Conservation (phyloP, 495 filamentous ascomycete genomes). For the Xylona heveae region DNA sequence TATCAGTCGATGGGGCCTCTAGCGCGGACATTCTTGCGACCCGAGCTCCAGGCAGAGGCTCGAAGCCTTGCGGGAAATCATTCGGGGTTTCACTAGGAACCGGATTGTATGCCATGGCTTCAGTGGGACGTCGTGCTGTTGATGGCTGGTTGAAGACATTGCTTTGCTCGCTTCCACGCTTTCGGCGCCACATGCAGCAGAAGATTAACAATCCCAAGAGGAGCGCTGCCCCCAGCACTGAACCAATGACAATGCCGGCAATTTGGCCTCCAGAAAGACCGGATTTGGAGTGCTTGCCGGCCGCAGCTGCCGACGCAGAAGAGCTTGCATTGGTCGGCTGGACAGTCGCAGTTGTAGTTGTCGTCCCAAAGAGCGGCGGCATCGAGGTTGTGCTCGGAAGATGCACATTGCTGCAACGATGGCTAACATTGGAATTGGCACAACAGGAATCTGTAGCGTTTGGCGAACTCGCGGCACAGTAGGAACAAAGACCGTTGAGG, state of each 20-base stretch:
- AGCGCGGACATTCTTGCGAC: conserved; percentile 93
- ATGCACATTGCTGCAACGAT: conserved; percentile 46
- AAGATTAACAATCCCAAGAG: conserved; percentile 40
- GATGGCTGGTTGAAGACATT: conserved; percentile 68
- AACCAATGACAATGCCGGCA: conserved; percentile 76
- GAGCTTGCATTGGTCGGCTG: conserved; percentile 21
- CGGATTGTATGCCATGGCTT: conserved; percentile 13
- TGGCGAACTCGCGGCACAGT: conserved; percentile 59
- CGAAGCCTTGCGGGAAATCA: conserved; percentile 41
- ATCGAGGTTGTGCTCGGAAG: conserved; percentile 55
- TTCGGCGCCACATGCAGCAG: conserved; percentile 26
- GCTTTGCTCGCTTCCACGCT: conserved; percentile 29
- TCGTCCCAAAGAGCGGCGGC: conserved; percentile 35
- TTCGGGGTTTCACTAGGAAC: conserved; percentile 13
- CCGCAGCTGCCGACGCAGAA: conserved; percentile 17
- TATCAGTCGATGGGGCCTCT: conserved; percentile 24
- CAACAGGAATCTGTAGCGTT: conserved; percentile 96
- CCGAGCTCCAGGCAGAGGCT: conserved; percentile 64
- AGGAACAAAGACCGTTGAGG: conserved; percentile 65
- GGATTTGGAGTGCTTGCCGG: conserved; percentile 5
- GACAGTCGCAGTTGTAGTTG: conserved; percentile 22
- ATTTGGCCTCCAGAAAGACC: conserved; percentile 67
- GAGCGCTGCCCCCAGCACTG: conserved; percentile 48
- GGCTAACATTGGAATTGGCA: conserved; percentile 49
- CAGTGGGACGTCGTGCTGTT: conserved; percentile 34